Evolutionary conservation across 495 filamentous ascomycete genomes (phyloP).

Genomic region (Tuber aestivum): DNA sequence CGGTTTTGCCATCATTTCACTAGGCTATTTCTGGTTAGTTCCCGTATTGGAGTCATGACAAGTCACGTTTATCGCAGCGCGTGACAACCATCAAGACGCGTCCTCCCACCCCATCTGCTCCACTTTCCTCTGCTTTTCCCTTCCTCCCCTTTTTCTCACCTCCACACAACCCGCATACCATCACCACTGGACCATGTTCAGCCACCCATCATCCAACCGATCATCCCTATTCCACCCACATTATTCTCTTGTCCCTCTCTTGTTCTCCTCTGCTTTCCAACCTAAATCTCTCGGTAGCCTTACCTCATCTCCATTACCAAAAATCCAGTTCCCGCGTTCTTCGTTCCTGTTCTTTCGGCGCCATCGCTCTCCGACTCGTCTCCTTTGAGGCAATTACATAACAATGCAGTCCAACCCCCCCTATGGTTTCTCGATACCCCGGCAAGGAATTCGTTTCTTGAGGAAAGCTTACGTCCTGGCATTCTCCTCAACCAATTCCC

Average conservation of each 20-base stretch:
- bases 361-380: conserved; percentile 33
- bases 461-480: conserved; percentile 26
- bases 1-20: not conserved
- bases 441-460: conserved; percentile 31
- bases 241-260: conserved; percentile 14
- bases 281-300: conserved; percentile 18
- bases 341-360: conserved; percentile 16
- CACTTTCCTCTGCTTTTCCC: conserved; percentile 13
- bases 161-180: conserved; percentile 11
- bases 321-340: conserved; percentile 10
- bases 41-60: not conserved
- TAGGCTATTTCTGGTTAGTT: not conserved
- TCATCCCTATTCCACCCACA: conserved; percentile 26
- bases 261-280: conserved; percentile 26
- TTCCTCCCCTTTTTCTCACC: not conserved
- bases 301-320: conserved; percentile 6
- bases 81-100: conserved; percentile 1
- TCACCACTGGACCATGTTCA: conserved; percentile 28
- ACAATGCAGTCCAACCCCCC: conserved; percentile 35
- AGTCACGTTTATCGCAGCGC: not conserved
- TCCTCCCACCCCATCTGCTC: conserved; percentile 1
- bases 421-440: conserved; percentile 28
- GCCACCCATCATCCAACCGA: conserved; percentile 31
- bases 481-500: conserved; percentile 39
- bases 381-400: conserved; percentile 27